Base-by-base conservation (phyloP, 2,329 filamentous ascomycete genomes). In the Hymenoscyphus linearis region DNA sequence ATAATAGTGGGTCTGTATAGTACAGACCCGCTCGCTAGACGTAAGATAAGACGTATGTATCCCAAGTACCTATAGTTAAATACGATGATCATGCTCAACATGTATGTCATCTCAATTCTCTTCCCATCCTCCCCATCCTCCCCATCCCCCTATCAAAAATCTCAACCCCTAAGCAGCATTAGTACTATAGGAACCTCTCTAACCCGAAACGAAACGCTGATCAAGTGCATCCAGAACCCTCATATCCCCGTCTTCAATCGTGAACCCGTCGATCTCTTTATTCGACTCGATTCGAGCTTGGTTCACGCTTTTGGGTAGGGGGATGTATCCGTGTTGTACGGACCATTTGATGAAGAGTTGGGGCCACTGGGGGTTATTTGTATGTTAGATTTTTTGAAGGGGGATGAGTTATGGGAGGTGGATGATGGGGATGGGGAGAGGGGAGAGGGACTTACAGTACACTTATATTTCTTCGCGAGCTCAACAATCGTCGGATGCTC, bases 341-440 rank as follows among this genome's bases (percentile, higher is more conserved):
- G 85, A 87, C 90, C 90, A 95, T 60, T 89, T 76, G 54, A 96
- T 81, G 72, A 95, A 76, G 37, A 96, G 76, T 74, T 95, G 90
- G 3, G 86, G 89, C 1, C 86, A 82, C 0, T 31, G 10, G n/a
- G n/a, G n/a, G n/a, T 31, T 9, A 31, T 31, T 7, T 31, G 31
- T 31, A 31, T 3, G 31, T 31, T 7, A 31, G 31, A 31, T 31
- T 31, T 31, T n/a, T n/a, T n/a, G n/a, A n/a, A n/a, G n/a, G n/a
- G n/a, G n/a, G n/a, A n/a, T n/a, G n/a, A n/a, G 31, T 5, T 31
- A 9, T 7, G 31, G 31, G 10, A 5, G 6, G 6, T 9, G 5
- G 31, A 31, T 31, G 6, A 31, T 31, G 31, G 10, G 31, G 31
- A 9, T 31, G 10, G 10, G 31, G 31, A 31, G 10, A 9, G 31